A percentile compares a stretch with the other conserved stretches of the same genome.
Evolutionary conservation across 345 rosid genomes (phyloP).

Genomic region (Syzygium oleosum): DNA sequence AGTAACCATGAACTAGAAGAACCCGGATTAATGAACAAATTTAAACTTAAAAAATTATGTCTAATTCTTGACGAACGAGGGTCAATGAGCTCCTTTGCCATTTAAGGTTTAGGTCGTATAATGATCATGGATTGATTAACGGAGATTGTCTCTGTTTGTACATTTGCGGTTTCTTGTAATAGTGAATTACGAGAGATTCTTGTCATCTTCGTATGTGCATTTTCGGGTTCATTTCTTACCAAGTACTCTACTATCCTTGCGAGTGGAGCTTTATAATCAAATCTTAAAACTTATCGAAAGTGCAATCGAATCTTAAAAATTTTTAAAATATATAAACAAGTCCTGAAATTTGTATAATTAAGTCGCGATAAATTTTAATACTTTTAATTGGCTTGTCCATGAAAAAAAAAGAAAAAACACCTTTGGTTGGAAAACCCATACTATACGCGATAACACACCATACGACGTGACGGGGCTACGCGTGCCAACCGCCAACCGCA

Average conservation of each 20-base stretch:
- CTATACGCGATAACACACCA: background rate
- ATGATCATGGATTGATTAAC: background rate
- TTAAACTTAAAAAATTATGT: background rate
- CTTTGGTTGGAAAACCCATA: too few relatives aligned
- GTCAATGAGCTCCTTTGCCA: background rate
- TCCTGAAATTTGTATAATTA: too few relatives aligned
- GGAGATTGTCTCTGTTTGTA: background rate
- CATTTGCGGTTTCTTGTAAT: background rate
- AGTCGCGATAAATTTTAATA: too few relatives aligned
- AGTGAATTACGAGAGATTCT: background rate
- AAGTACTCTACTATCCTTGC: background rate
- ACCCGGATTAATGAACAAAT: background rate
- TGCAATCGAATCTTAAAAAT: too few relatives aligned
- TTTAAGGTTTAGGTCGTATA: background rate
- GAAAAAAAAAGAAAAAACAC: background rate
- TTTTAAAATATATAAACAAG: too few relatives aligned
- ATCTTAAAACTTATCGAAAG: too few relatives aligned
- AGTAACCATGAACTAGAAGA: background rate
- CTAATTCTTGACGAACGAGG: background rate
- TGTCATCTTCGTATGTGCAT: fast-evolving
- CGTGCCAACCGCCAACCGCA: background rate
- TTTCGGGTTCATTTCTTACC: background rate
- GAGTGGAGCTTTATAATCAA: too few relatives aligned
- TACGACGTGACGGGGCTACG: background rate
- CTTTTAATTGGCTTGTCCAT: too few relatives aligned